Base-by-base conservation (phyloP, 2,329 filamentous ascomycete genomes). In the Colletotrichum somersetense region DNA sequence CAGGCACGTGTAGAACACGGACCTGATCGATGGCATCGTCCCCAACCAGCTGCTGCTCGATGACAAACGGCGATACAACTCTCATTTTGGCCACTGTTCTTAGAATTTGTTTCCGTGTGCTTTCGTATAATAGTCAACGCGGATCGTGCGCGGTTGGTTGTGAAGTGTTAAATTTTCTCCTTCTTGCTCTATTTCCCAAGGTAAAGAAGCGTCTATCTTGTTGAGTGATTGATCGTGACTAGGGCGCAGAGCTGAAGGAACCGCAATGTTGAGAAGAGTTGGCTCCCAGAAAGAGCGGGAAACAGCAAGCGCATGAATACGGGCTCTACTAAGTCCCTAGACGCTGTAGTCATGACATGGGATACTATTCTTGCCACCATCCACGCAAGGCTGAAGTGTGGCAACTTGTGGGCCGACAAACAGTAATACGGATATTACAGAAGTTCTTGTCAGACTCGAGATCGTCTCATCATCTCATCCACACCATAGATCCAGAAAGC, bases 11-110 rank as follows among this genome's bases (percentile, higher is more conserved):
- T 7, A 62, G 40, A 48, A 62, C 58, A 6, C 42, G 42, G 40
- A 62, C 58, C 42, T 62, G 42, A 8, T 62, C 42, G n/a, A 61
- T 61, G 23, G 57, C 58, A 33, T 62, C 23, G 42, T 62, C 58
- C 11, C 40, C 40, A 20, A 33, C 42, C 40, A 62, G 58, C n/a
- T 62, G 58, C 58, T 62, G 58, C 58, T 62, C 42, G 26, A 62
- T 62, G 2, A 48, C 58, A 14, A 62, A 26, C 58, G 58, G 58
- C n/a, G 42, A 62, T 33, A 62, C 20, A 30, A 62, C 18, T 33
- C 42, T 62, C 42, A 62, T 48, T 33, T 62, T 62, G 58, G 3
- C 7, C 1, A 42, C 30, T 38, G 33, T 4, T 35, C 33, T 35
- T 35, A 5, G 33, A 35, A 5, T 35, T 35, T 35, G 33, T 35